These are phyloP conservation scores for Trametes maxima DNA, from an alignment of 768 basidiomycete genomes.

Conservation along the genomic window DNA sequence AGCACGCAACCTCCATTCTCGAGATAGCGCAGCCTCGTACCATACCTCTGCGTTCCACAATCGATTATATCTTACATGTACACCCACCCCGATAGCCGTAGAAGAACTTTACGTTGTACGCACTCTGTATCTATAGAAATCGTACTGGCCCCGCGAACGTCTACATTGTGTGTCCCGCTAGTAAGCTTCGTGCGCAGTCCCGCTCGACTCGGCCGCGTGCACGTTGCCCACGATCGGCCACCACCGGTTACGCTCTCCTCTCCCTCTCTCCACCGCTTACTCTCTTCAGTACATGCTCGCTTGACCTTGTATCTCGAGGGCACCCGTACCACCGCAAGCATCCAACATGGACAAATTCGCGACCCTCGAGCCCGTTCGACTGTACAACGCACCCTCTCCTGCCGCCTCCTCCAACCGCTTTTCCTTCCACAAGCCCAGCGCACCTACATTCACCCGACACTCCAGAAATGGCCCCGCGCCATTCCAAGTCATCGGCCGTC, in stretches of 20 bases:
- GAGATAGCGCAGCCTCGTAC: no score
- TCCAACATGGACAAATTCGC: constrained; percentile 78
- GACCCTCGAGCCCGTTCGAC: constrained; percentile 69
- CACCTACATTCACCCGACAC: constrained; percentile 16
- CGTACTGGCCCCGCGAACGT: neutral
- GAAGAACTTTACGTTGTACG: no score
- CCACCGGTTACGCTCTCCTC: neutral
- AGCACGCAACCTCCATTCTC: no score
- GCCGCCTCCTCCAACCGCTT: constrained; percentile 20
- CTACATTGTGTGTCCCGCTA: neutral
- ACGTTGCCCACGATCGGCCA: neutral
- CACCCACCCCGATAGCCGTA: no score
- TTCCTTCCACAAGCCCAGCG: constrained; percentile 17
- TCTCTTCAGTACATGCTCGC: neutral
- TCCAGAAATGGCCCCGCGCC: constrained; percentile 28
- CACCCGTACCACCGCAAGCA: neutral
- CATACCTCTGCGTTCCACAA: no score
- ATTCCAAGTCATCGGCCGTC: constrained; percentile 62
- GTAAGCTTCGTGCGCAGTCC: no score
- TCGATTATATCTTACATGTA: no score
- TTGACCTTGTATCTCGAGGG: neutral
- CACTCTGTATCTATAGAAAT: neutral
- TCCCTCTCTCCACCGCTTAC: neutral
- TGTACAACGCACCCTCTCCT: constrained; percentile 24
- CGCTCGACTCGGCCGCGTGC: no score